These are phyloP conservation scores for Pseudocercospora cruenta DNA, from an alignment of 2,329 filamentous ascomycete species.

Conservation along the genomic window DNA sequence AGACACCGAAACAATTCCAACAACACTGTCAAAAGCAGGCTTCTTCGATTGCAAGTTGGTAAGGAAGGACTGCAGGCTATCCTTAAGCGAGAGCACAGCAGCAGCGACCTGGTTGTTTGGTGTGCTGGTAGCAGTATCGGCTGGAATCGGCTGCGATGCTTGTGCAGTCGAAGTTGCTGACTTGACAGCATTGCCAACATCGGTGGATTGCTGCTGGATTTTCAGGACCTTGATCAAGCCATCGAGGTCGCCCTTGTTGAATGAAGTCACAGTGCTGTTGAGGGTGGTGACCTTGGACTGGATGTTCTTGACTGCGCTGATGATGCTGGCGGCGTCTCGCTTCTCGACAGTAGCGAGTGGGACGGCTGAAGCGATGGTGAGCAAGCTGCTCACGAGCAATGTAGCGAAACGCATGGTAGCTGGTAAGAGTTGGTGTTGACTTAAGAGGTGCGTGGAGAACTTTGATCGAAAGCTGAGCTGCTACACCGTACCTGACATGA, in stretches of 20 bases:
- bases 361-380: constrained; percentile 17
- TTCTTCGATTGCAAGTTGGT: constrained; percentile 21
- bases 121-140: constrained; percentile 10
- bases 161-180: constrained; percentile 15
- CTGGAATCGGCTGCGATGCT: constrained; percentile 12
- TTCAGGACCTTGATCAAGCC: constrained; percentile 21
- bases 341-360: constrained; percentile 17
- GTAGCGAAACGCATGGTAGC: constrained; percentile 8
- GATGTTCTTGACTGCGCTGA: constrained; percentile 20
- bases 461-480: background rate
- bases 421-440: background rate
- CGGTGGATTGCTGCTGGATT: constrained; percentile 18
- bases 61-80: constrained; percentile 19
- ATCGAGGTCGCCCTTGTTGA: constrained; percentile 23
- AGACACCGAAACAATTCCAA: constrained; percentile 11
- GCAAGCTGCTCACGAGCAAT: constrained; percentile 14
- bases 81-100: constrained; percentile 21
- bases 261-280: constrained; percentile 22
- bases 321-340: constrained; percentile 22
- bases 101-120: constrained; percentile 19
- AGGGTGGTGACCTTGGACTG: constrained; percentile 21
- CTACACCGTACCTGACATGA: background rate
- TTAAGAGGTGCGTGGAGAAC: background rate
- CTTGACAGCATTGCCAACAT: constrained; percentile 18
- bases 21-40: constrained; percentile 23